These are phyloP conservation scores for Capsicum pubescens DNA, from an alignment of 257 asterid species.

Conservation along the genomic window DNA sequence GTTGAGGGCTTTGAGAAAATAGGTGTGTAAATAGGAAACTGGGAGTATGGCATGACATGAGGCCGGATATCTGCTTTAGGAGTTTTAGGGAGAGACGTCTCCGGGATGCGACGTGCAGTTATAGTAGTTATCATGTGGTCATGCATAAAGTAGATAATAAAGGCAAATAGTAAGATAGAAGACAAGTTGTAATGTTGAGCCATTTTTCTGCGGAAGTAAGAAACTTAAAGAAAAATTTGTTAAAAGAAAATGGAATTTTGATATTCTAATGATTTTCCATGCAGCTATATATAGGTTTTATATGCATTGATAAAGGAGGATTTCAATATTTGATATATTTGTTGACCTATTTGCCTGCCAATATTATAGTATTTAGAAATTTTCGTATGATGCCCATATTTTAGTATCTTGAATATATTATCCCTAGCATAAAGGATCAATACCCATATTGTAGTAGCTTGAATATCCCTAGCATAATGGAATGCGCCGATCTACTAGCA, in stretches of 20 bases:
- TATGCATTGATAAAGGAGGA: conserved; percentile 17
- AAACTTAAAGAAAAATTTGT: no score
- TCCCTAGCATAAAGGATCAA: neutral
- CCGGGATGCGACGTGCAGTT: no score
- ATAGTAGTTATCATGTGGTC: conserved; percentile 1
- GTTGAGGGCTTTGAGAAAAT: no score
- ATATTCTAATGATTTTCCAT: neutral
- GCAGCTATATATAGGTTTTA: conserved; percentile 25
- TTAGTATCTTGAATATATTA: no score
- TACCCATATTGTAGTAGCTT: no score
- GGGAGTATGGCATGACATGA: no score
- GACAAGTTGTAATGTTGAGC: neutral
- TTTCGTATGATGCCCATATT: neutral
- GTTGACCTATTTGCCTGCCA: conserved; percentile 25
- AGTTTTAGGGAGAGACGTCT: no score
- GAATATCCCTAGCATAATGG: neutral
- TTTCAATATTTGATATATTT: neutral
- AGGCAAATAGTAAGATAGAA: neutral
- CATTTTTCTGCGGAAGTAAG: neutral
- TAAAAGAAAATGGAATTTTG: neutral
- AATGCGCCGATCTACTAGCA: neutral
- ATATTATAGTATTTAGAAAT: neutral
- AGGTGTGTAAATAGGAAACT: no score
- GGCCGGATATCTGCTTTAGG: no score
- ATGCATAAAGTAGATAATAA: conserved; percentile 1